Evolutionary conservation across 202 grass and related monocot genomes (phyloP), one percentile per base, ranked within the genome.

Genomic region (Cymbopogon flexuosus): DNA sequence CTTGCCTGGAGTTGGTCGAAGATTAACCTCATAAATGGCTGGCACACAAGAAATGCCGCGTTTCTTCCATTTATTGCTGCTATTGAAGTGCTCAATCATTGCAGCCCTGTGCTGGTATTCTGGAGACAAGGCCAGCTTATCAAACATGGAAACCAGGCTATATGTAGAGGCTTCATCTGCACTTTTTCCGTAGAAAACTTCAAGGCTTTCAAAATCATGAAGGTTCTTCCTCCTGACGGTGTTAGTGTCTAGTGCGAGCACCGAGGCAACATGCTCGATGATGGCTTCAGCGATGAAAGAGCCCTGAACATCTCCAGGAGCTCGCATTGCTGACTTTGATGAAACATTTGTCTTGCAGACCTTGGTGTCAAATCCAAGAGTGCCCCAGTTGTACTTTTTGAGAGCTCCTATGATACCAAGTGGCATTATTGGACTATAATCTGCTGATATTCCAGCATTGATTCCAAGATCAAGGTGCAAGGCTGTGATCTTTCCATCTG

Each of bases 211-310:
- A 54, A 88, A 75, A 79, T 75, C 74, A 65, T 97, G 94, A 72
- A 97, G 91, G 75, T 97, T 97, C 78, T 79, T 97, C 58, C 33
- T 94, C 72, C 91, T 68, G 45, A 97, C 16, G 13, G 37, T 12
- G 35, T 94, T 90, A 42, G 85, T 74, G 76, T 90, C 85, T 0
- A 85, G 57, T 0, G 65, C 83, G 11, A 97, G 94, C 5, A 22
- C 46, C 0, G 94, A 89, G 2, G 91, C 94, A 1, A 97, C 84
- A 79, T 94, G 91, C 79, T 97, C 94, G 33, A 97, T 83, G 74
- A 97, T 86, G 23, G 89, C 91, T 86, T 97, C 94, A 3, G 94
- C 91, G 16, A 97, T 94, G 78, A 90, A 97, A 34, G 89, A 92
- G 37, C 91, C 94, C 58, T 97, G 94, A 34, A 79, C 85, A 40